phyloP scores from a whole-genome alignment of 495 filamentous ascomycete genomes.

The Aspergillus leporis region DNA sequence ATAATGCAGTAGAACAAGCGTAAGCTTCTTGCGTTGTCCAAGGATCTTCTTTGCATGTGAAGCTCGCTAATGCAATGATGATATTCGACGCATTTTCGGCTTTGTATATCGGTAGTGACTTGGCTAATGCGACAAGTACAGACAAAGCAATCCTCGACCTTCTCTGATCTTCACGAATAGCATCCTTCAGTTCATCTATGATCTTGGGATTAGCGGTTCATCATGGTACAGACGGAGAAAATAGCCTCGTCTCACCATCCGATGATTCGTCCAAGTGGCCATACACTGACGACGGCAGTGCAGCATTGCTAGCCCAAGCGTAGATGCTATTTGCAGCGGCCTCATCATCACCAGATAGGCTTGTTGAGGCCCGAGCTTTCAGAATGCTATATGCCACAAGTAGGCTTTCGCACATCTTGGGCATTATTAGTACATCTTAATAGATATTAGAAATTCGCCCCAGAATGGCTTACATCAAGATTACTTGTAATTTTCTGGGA shows the following conservation, averaged over 20 bases:
- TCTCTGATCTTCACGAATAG: constrained; percentile 23
- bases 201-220: constrained; percentile 4
- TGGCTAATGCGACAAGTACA: constrained; percentile 28
- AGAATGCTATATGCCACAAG: constrained; percentile 31
- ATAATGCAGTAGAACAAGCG: constrained; percentile 36
- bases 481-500: constrained; percentile 22
- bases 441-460: background rate
- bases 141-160: constrained; percentile 31
- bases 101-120: constrained; percentile 21
- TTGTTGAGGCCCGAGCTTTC: constrained; percentile 16
- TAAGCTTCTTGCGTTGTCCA: constrained; percentile 51
- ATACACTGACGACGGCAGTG: constrained; percentile 39
- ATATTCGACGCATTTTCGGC: constrained; percentile 24
- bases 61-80: constrained; percentile 43
- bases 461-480: constrained; percentile 22
- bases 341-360: constrained; percentile 27
- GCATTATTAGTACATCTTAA: constrained; percentile 10
- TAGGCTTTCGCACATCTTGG: constrained; percentile 35
- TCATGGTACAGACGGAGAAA: background rate
- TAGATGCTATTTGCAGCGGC: constrained; percentile 31
- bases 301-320: constrained; percentile 34
- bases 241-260: constrained; percentile 26
- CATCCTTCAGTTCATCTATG: constrained; percentile 18
- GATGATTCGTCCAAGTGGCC: constrained; percentile 27
- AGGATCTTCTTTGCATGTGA: constrained; percentile 49